Evolutionary conservation across 2,329 filamentous ascomycete genomes (phyloP), one percentile per base, ranked within the genome.

Genomic region (Cercospora sp.): DNA sequence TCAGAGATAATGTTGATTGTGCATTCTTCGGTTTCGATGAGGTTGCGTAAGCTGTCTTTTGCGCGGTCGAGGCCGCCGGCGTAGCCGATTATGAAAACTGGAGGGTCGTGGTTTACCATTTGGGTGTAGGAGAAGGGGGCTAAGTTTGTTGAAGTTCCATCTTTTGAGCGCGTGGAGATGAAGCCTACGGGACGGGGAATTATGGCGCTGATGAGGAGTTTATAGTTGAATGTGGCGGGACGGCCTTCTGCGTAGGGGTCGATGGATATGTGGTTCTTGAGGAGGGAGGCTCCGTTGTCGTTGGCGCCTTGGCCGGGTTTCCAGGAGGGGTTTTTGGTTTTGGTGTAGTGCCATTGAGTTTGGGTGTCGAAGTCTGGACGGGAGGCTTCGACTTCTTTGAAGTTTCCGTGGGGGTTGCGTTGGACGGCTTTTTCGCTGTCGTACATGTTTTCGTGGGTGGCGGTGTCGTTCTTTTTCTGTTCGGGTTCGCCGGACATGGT

Each of bases 41-140:
- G 81, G 77, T 96, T 96, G 74, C 83, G 84, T 64, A 96, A 82
- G 42, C 90, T 89, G 79, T 97, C 94, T 80, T 97, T 97, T 20
- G 90, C 87, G 3, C 82, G 79, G 23, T 85, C 82, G 64, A 84
- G 81, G 1, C 85, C 84, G 1, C 86, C 87, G 0, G 84, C 81
- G 67, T 89, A 87, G 0, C 88, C 87, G 5, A 90, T 81, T 8
- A 87, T 86, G 79, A 97, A 96, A 53, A 96, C 83, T 0, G 94
- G 94, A 4, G 94, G 94, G 77, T 97, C 94, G 78, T 95, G 91
- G 79, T 88, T 89, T 72, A 97, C 85, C 70, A 97, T 80, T 78
- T 93, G 90, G 78, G 93, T 93, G 82, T 95, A 97, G 76, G 87
- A 91, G 79, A 95, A 97, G 0, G 93, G 94, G 0, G 94, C 92